phyloP scores from a whole-genome alignment of 2,329 filamentous ascomycete genomes.

The Talaromyces sp. region DNA sequence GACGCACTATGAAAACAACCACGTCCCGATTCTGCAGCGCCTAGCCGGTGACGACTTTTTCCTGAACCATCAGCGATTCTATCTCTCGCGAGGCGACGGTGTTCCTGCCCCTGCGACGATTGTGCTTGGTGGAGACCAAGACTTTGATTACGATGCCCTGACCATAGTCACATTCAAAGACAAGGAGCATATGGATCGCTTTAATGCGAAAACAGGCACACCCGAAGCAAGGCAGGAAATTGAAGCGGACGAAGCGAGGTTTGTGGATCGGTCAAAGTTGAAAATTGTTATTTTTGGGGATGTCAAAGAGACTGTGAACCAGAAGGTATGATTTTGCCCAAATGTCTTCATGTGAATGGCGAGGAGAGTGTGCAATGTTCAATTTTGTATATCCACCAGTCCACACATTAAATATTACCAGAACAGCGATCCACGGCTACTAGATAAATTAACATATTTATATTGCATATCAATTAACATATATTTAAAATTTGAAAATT shows the following conservation, averaged over 20 bases:
- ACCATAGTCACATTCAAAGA: neutral
- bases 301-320: constrained; percentile 20
- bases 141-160: neutral
- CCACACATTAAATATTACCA: too few species aligned
- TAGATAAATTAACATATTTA: too few species aligned
- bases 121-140: neutral
- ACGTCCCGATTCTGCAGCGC: neutral
- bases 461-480: too few species aligned
- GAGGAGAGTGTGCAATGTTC: too few species aligned
- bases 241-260: neutral
- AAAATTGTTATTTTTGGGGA: constrained; percentile 43
- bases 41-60: neutral
- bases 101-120: neutral
- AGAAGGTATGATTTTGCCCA: neutral
- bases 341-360: too few species aligned
- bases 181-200: neutral
- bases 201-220: neutral
- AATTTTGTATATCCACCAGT: too few species aligned
- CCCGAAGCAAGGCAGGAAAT: neutral
- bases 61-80: neutral
- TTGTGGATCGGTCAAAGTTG: neutral
- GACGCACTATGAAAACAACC: neutral
- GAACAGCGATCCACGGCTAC: too few species aligned
- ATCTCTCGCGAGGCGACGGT: neutral
- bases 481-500: too few species aligned